A percentile compares a stretch with the other conserved stretches of the same genome.
These are phyloP conservation scores for Clarkia xantiana DNA, from an alignment of 345 rosid species.

Conservation along the genomic window DNA sequence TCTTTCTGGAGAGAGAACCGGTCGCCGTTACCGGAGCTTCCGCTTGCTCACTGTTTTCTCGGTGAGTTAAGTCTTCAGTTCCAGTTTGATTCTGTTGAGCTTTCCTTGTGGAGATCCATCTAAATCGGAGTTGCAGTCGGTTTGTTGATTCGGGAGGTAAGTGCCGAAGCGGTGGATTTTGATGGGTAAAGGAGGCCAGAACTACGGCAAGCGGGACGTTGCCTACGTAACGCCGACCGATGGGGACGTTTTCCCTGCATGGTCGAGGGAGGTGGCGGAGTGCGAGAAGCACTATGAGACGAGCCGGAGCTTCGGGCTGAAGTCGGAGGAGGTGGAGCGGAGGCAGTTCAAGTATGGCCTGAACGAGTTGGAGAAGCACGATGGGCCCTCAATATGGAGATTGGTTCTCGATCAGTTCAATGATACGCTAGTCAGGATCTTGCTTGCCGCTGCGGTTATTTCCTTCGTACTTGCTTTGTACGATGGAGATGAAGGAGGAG, in stretches of 20 bases:
- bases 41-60: too few relatives aligned
- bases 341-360: neutral
- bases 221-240: neutral
- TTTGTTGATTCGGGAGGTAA: too few relatives aligned
- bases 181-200: constrained; percentile 8
- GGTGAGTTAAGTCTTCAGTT: too few relatives aligned
- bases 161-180: too few relatives aligned
- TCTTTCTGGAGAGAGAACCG: too few relatives aligned
- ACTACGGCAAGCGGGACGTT: constrained; percentile 2
- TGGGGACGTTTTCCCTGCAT: constrained; percentile 6
- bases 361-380: constrained; percentile 10
- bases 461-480: neutral
- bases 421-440: too few relatives aligned
- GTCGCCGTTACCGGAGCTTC: too few relatives aligned
- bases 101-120: neutral
- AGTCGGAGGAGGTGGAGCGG: neutral
- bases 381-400: constrained; percentile 4
- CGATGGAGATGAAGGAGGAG: constrained; percentile 7
- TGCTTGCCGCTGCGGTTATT: too few relatives aligned
- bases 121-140: neutral
- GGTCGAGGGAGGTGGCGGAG: constrained; percentile 3
- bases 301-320: too few relatives aligned
- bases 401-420: constrained; percentile 5
- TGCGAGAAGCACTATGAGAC: constrained; percentile 2
- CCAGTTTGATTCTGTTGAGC: too few relatives aligned